Evolutionary conservation across 2,329 filamentous ascomycete genomes (phyloP).

Genomic region (Chrysosporium keratinophilum): DNA sequence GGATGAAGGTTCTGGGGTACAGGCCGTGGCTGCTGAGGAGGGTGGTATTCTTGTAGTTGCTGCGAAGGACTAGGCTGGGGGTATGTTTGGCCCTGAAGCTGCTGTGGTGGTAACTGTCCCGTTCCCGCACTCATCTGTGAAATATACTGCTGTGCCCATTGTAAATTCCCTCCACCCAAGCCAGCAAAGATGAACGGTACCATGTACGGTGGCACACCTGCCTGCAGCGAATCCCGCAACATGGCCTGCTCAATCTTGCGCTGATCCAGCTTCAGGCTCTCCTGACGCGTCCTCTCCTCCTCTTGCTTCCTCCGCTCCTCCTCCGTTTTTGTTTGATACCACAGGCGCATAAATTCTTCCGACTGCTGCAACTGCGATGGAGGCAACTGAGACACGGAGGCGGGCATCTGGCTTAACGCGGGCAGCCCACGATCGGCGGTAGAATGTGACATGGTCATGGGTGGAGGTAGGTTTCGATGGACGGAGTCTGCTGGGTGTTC

Average conservation of each 20-base stretch:
- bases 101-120: constrained; percentile 23
- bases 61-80: constrained; percentile 36
- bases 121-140: constrained; percentile 25
- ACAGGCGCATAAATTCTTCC: constrained; percentile 61
- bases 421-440: constrained; percentile 26
- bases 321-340: constrained; percentile 61
- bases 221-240: constrained; percentile 55
- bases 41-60: constrained; percentile 19
- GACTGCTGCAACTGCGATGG: constrained; percentile 55
- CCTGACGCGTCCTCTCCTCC: constrained; percentile 56
- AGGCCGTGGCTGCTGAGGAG: constrained; percentile 12
- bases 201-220: constrained; percentile 63
- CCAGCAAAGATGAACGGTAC: constrained; percentile 65
- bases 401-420: constrained; percentile 36
- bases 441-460: constrained; percentile 54
- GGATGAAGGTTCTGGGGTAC: constrained; percentile 15
- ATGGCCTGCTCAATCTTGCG: constrained; percentile 63
- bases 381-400: constrained; percentile 40
- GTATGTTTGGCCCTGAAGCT: constrained; percentile 43
- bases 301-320: constrained; percentile 63
- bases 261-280: constrained; percentile 59
- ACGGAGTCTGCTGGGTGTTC: constrained; percentile 19
- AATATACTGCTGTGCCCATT: constrained; percentile 60
- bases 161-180: constrained; percentile 55
- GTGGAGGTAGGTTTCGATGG: constrained; percentile 50